Conservation (phyloP, 73 alveolate genomes). For the Paramecium bursaria region DNA sequence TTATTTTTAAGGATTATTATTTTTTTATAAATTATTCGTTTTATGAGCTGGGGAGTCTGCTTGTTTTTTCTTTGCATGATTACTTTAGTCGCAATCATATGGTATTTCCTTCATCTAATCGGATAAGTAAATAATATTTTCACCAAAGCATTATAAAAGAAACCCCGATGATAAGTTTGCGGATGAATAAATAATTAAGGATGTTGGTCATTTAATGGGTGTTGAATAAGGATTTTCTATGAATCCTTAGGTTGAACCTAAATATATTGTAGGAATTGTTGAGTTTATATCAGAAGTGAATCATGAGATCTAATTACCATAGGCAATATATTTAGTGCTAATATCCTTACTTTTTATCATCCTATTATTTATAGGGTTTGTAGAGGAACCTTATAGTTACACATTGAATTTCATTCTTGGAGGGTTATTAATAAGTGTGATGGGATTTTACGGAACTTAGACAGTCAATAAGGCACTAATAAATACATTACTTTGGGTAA, state of each 20-base stretch:
- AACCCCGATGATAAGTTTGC: constrained; percentile 1
- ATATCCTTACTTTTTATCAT: constrained; percentile 14
- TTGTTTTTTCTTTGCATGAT: too few species aligned
- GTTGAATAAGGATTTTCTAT: neutral
- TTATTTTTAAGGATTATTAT: too few species aligned
- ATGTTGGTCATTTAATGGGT: neutral
- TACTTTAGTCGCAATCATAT: constrained; percentile 5
- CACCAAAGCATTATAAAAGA: neutral
- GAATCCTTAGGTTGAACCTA: constrained; percentile 37
- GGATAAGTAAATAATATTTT: constrained; percentile 41
- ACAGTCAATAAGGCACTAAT: constrained; percentile 43
- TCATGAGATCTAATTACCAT: constrained; percentile 13
- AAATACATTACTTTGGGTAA: neutral
- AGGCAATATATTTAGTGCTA: constrained; percentile 8
- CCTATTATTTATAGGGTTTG: constrained; percentile 23
- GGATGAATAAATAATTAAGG: constrained; percentile 7
- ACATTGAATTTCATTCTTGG: constrained; percentile 33
- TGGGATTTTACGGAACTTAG: constrained; percentile 21
- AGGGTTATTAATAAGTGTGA: neutral
- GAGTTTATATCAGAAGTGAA: constrained; percentile 13
- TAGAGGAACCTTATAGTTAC: constrained; percentile 13
- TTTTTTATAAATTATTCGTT: too few species aligned
- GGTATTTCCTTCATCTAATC: constrained; percentile 56
- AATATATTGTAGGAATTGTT: constrained; percentile 48
- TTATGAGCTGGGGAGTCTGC: too few species aligned